Percentiles rank a stretch among this genome's conserved stretches.
Evolutionary conservation across 1,284 basidiomycete species (phyloP).

Genomic region (Agaricales sp.): DNA sequence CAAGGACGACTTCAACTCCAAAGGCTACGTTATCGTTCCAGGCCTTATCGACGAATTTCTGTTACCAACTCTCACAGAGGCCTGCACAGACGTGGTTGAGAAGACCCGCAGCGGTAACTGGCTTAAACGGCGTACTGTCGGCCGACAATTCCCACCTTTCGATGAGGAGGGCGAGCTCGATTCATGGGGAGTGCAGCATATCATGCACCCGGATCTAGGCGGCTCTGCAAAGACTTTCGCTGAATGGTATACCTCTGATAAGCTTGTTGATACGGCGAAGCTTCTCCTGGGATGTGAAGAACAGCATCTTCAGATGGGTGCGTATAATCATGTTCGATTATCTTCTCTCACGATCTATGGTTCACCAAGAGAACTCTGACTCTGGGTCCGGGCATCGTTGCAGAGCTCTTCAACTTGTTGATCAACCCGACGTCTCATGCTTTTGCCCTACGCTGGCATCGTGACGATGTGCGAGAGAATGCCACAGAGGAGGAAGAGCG

Average conservation of each 20-base stretch:
- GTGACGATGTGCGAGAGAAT: slow-evolving; percentile 64
- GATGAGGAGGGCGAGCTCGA: slow-evolving; percentile 42
- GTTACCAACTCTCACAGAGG: slow-evolving; percentile 32
- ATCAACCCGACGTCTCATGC: slow-evolving; percentile 61
- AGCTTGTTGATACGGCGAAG: slow-evolving; percentile 36
- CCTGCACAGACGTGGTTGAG: slow-evolving; percentile 41
- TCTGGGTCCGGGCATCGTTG: no score
- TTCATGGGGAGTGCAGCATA: slow-evolving; percentile 74
- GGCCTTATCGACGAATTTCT: slow-evolving; percentile 39
- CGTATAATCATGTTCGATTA: slow-evolving; percentile 16
- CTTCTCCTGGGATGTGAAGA: slow-evolving; percentile 47
- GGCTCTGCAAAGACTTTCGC: slow-evolving; percentile 44
- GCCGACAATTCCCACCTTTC: slow-evolving; percentile 77
- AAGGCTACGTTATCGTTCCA: slow-evolving; percentile 68
- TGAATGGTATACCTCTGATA: slow-evolving; percentile 58
- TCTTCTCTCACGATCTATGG: neutral
- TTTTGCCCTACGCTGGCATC: slow-evolving; percentile 77
- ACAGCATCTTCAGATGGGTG: slow-evolving; percentile 65
- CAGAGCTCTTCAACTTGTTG: slow-evolving; percentile 74
- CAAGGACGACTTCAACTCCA: slow-evolving; percentile 39
- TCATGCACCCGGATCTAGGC: slow-evolving; percentile 66
- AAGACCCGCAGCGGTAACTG: slow-evolving; percentile 56
- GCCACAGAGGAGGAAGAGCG: slow-evolving; percentile 59
- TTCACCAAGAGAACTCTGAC: neutral
- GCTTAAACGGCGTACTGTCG: slow-evolving; percentile 65